Evolutionary conservation across 495 filamentous ascomycete genomes (phyloP), one percentile per base, ranked within the genome.

Genomic region (Podospora didyma): DNA sequence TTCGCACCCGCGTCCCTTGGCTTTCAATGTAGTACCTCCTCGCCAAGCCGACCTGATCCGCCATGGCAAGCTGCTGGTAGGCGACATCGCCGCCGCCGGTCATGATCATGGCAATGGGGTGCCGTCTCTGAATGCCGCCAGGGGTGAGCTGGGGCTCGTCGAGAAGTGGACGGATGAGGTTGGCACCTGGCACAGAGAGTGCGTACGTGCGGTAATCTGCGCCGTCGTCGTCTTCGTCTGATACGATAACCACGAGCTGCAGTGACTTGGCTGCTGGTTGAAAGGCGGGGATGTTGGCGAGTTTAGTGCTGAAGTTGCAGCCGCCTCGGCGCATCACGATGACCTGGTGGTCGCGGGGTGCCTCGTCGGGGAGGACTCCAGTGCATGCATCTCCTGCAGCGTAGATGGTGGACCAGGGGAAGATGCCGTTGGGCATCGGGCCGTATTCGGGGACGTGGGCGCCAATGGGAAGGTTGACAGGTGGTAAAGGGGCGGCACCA

Each of bases 71-170:
- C 55, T 86, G 62, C 45, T 83, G 79, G 58, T 86, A 88, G 44
- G 82, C 86, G 56, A 81, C 76, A 16, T 90, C 78, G 2, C 88
- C 89, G 0, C 89, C 91, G 0, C 83, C 83, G 7, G 95, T 86
- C 87, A 97, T 89, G 21, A 96, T 79, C 85, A 96, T 86, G 21
- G 85, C 80, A 17, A 96, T 86, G 14, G 83, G 83, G 58, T 92
- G 73, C 50, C 84, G 83, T n/a, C 94, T 73, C 42, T 79, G 74
- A 37, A 95, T 75, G 0, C 92, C 92, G 11, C 79, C 81, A 0
- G 85, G 80, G 2, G 89, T 93, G 35, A 76, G 68, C 72, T 96
- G 92, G 14, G 72, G 68, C 53, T 86, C 80, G 49, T 98, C 92
- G 2, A 98, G 75, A 51, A 94, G 72, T 0, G 94, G 94, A 21